Base-by-base conservation (phyloP, 257 asterid species). In the Scutellaria baicalensis region DNA sequence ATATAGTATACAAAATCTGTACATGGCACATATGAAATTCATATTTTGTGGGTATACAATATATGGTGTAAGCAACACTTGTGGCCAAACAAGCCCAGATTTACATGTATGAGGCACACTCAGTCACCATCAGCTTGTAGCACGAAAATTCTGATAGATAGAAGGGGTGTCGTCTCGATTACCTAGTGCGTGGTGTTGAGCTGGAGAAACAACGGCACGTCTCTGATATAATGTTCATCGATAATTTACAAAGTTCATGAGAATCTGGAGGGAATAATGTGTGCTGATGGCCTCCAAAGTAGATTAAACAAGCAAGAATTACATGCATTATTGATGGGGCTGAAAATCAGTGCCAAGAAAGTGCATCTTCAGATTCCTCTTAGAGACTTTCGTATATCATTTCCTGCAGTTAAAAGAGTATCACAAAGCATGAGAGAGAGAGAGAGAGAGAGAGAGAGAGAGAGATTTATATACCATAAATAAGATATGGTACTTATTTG, bases 321-420 rank as follows among this genome's bases (percentile, higher is more conserved):
- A 55, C 39, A 31, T 14, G 61, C 66, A 18, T 61, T 40, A 16
- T 65, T 47, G 14, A 33, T 9, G 61, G 60, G 62, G 72, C 57
- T 27, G 16, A 13, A 47, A 17, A 76, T 50, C 13, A 40, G 56
- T 13, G 36, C 49, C 59, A 42, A 9, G 59, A 56, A 58, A 59
- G 17, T 12, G 68, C 58, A 11, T 66, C 44, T 59, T 7, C 31
- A 56, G 40, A 64, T 13, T 39, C 44, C 14, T 39, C 44, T 82
- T 83, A 82, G 12, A 80, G 73, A 71, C 72, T 75, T 76, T 86
- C 84, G 21, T 84, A 88, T 38, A 78, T 45, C 95, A 88, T 88
- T 75, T 84, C 90, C 95, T 88, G 87, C 63, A 68, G 51, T 74
- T n/a, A 33, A 1, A 10, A 51, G 49, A 56, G 66, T 18, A 60